phyloP scores from a whole-genome alignment of 495 filamentous ascomycete genomes.

The Penicillium egyptiacum region DNA sequence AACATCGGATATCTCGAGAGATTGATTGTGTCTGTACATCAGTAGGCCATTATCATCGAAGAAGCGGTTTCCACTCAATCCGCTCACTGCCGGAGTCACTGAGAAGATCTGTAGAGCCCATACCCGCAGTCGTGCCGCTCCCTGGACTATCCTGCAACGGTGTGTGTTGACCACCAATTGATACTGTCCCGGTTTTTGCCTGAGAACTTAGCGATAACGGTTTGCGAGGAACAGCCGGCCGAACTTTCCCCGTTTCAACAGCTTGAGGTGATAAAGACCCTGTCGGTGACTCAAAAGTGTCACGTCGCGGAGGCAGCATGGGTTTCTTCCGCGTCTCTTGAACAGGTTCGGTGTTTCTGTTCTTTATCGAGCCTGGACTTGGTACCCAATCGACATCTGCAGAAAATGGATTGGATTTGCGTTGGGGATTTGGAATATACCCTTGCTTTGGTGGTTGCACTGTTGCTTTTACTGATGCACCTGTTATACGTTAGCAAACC shows the following conservation, averaged over 20 bases:
- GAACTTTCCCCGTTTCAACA: conserved; percentile 9
- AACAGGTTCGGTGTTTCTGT: not conserved
- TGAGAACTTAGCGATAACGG: conserved; percentile 33
- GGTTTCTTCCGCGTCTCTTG: conserved; percentile 16
- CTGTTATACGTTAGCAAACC: conserved; percentile 36
- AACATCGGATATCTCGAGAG: not conserved
- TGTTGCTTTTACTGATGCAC: conserved; percentile 70
- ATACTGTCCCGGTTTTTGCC: not conserved
- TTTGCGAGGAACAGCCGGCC: conserved; percentile 39
- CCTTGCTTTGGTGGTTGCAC: conserved; percentile 62
- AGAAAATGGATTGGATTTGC: conserved; percentile 80
- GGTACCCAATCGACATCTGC: conserved; percentile 71
- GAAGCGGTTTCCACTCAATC: conserved; percentile 39
- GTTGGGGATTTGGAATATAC: conserved; percentile 64
- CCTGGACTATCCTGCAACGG: not conserved
- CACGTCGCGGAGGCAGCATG: conserved; percentile 16
- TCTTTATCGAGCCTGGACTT: conserved; percentile 1
- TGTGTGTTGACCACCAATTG: not conserved
- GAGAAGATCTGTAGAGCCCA: conserved; percentile 27
- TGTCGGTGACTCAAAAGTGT: conserved; percentile 7
- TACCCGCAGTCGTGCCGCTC: not conserved
- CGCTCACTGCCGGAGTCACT: conserved; percentile 24
- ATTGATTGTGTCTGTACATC: not conserved
- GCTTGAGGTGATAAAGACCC: not conserved
- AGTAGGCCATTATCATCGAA: conserved; percentile 21